Evolutionary conservation across 352 stramenopile species (phyloP).

Genomic region (Phytophthora rubi): DNA sequence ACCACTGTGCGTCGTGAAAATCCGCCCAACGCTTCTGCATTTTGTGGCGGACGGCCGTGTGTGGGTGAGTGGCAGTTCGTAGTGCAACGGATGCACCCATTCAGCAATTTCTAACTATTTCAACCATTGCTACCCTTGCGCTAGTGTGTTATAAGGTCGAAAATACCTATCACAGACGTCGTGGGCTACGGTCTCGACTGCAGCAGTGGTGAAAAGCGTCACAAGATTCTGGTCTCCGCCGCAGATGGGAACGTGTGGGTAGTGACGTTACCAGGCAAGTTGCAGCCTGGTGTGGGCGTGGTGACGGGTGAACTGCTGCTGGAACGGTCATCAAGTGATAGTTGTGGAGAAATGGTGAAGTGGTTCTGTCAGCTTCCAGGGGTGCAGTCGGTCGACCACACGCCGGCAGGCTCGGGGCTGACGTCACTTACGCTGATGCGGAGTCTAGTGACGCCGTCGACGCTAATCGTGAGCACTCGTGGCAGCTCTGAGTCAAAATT

Average conservation of each 20-base stretch:
- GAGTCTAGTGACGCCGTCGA: constrained; percentile 62
- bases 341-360: constrained; percentile 14
- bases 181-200: constrained; percentile 15
- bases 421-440: constrained; percentile 45
- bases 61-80: constrained; percentile 33
- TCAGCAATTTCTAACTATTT: constrained; percentile 2
- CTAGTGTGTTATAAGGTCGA: constrained; percentile 55
- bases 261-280: constrained; percentile 39
- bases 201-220: neutral
- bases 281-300: constrained; percentile 2
- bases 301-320: constrained; percentile 25
- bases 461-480: constrained; percentile 36
- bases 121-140: neutral
- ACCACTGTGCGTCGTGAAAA: constrained; percentile 41
- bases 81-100: neutral
- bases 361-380: constrained; percentile 45
- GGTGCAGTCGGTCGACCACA: constrained; percentile 40
- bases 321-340: constrained; percentile 13
- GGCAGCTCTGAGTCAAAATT: neutral
- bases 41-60: constrained; percentile 51
- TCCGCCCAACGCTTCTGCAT: constrained; percentile 54
- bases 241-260: constrained; percentile 59
- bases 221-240: constrained; percentile 43
- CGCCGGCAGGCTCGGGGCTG: constrained; percentile 13
- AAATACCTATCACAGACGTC: constrained; percentile 47